Percentiles rank a stretch among this genome's conserved stretches.
phyloP scores from a whole-genome alignment of 176 grass and related monocot species.

The Carex pumila region DNA sequence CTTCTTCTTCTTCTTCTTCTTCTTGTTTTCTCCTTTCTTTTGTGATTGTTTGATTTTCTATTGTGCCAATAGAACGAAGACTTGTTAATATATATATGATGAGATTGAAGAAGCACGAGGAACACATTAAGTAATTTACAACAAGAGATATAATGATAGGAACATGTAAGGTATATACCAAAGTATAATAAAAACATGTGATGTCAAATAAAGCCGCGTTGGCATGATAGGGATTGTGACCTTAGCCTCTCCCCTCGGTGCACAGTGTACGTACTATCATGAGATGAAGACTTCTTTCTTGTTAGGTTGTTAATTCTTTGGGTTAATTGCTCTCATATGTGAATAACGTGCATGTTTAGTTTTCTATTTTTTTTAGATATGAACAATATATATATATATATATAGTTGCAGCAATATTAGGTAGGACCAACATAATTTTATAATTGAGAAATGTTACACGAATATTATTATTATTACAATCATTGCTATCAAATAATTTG shows the following conservation, averaged over 20 bases:
- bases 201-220: constrained; percentile 12
- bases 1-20: neutral
- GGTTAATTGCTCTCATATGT: neutral
- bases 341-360: constrained; percentile 3
- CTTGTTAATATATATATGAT: constrained; percentile 5
- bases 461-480: too few relatives aligned
- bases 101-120: neutral
- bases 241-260: neutral
- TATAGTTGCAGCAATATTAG: too few relatives aligned
- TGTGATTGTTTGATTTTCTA: neutral
- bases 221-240: neutral
- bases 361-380: neutral
- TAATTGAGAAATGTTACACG: too few relatives aligned
- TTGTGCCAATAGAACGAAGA: neutral
- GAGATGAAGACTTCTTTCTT: neutral
- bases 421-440: too few relatives aligned
- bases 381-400: neutral
- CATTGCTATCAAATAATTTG: too few relatives aligned
- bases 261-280: neutral
- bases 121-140: constrained; percentile 1
- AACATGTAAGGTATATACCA: neutral
- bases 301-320: too few relatives aligned
- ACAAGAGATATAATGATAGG: neutral
- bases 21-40: neutral
- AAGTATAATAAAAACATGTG: neutral